Evolutionary conservation across 306 rosid genomes (phyloP).

Genomic region (Medicago ruthenica): DNA sequence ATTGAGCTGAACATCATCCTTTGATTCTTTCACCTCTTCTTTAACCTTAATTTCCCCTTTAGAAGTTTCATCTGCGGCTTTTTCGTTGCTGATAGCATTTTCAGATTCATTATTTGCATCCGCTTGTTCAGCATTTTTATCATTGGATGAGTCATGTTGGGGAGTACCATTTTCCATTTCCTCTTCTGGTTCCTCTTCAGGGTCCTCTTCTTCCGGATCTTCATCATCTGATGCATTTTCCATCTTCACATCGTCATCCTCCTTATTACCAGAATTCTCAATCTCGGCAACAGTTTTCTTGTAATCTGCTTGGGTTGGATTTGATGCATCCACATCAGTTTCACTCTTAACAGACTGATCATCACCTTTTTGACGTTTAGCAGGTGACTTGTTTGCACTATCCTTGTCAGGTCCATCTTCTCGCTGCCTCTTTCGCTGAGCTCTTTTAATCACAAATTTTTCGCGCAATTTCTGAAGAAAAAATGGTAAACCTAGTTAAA

Average conservation of each 20-base stretch:
- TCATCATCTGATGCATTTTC: slow-evolving; percentile 74
- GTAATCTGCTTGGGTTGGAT: slow-evolving; percentile 48
- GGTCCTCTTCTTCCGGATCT: slow-evolving; percentile 89
- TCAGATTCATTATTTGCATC: slow-evolving; percentile 48
- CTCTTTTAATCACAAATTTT: slow-evolving; percentile 75
- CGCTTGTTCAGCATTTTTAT: slow-evolving; percentile 49
- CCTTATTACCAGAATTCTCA: slow-evolving; percentile 48
- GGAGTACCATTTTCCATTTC: slow-evolving; percentile 72
- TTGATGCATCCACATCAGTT: slow-evolving; percentile 51
- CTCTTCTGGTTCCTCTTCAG: slow-evolving; percentile 82
- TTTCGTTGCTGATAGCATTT: slow-evolving; percentile 47
- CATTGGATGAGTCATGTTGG: slow-evolving; percentile 52
- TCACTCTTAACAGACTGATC: slow-evolving; percentile 62
- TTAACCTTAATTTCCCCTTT: slow-evolving; percentile 50
- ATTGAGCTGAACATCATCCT: slow-evolving; percentile 43
- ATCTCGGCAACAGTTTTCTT: slow-evolving; percentile 51
- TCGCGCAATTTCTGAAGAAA: slow-evolving; percentile 67
- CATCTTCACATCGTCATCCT: slow-evolving; percentile 60
- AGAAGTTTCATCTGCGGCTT: slow-evolving; percentile 51
- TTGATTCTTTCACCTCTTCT: slow-evolving; percentile 53
- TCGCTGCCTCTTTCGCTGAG: slow-evolving; percentile 83
- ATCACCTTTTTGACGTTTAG: slow-evolving; percentile 65
- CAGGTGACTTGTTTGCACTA: slow-evolving; percentile 45
- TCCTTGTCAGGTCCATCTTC: slow-evolving; percentile 64
- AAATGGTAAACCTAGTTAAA: slow-evolving; percentile 4